phyloP scores from a whole-genome alignment of 2,329 filamentous ascomycete species.

The Colletotrichum eleusines region DNA sequence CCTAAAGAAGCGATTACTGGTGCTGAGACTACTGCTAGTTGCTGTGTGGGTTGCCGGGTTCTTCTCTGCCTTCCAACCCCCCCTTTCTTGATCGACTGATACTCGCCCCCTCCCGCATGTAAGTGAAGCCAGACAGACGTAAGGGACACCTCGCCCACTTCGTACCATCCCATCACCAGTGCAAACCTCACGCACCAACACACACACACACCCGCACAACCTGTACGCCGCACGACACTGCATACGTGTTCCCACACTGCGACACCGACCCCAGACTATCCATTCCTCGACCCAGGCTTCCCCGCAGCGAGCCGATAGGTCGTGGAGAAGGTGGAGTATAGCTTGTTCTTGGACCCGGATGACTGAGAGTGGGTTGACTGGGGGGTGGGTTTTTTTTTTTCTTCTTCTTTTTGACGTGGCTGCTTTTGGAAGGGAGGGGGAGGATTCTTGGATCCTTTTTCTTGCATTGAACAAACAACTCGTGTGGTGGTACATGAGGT shows the following conservation, averaged over 20 bases:
- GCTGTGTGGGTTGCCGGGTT: not conserved
- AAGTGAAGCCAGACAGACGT: not conserved
- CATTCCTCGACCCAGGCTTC: conserved; percentile 18
- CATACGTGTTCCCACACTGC: not conserved
- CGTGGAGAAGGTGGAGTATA: conserved; percentile 37
- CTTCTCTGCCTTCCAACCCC: not conserved
- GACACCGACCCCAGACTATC: conserved; percentile 30
- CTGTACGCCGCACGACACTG: not conserved
- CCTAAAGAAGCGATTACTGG: not conserved
- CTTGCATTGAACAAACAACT: conserved; percentile 18
- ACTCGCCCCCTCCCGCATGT: not conserved
- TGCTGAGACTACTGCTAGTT: not conserved
- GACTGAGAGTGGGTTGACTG: not conserved
- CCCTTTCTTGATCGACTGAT: not conserved
- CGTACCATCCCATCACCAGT: not conserved
- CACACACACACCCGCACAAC: not conserved
- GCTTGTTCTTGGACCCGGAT: conserved; percentile 21
- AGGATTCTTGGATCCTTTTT: not conserved
- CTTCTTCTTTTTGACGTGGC: not conserved
- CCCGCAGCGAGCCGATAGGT: conserved; percentile 37
- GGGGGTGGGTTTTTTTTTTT: not conserved
- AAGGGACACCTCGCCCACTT: not conserved
- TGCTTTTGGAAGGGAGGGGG: not conserved
- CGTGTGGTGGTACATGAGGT: conserved; percentile 20
- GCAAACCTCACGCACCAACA: conserved; percentile 47